phyloP scores from a whole-genome alignment of 176 grass and related monocot genomes.

The Oryza rufipogon region DNA sequence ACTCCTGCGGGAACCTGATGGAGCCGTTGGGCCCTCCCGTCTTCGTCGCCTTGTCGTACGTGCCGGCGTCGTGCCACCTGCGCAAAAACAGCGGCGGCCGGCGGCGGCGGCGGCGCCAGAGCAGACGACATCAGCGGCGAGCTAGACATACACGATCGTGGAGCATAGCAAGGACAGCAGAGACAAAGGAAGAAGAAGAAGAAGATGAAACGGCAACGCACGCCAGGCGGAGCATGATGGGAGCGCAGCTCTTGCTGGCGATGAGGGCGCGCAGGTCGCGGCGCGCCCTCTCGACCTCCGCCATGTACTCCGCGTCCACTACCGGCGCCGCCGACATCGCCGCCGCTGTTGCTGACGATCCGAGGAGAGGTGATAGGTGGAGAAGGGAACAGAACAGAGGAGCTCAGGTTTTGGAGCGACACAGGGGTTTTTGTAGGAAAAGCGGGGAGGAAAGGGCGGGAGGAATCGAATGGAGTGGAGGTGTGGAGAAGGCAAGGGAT shows the following conservation, averaged over 20 bases:
- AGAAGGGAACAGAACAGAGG: not conserved
- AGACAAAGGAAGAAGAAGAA: too few species aligned
- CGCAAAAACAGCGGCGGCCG: not conserved
- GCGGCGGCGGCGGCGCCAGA: too few species aligned
- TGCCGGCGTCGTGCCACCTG: constrained; percentile 82
- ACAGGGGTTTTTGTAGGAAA: constrained; percentile 11
- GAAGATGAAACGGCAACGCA: constrained; percentile 5
- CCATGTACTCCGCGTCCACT: constrained; percentile 56
- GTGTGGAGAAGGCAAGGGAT: constrained; percentile 61
- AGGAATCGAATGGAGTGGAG: constrained; percentile 50
- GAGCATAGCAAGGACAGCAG: too few species aligned
- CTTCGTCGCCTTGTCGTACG: constrained; percentile 58
- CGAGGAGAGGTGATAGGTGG: not conserved
- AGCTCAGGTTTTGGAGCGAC: not conserved
- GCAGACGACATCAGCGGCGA: not conserved
- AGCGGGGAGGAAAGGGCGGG: not conserved
- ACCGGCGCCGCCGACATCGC: constrained; percentile 28
- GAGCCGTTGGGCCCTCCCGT: constrained; percentile 73
- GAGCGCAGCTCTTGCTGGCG: constrained; percentile 54
- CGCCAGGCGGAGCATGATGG: constrained; percentile 76
- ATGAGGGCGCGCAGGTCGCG: constrained; percentile 70
- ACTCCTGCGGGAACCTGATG: constrained; percentile 56
- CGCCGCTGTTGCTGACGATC: not conserved
- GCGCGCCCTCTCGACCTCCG: constrained; percentile 49
- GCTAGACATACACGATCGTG: not conserved